phyloP scores from a whole-genome alignment of 306 rosid genomes.

The Trifolium repens region DNA sequence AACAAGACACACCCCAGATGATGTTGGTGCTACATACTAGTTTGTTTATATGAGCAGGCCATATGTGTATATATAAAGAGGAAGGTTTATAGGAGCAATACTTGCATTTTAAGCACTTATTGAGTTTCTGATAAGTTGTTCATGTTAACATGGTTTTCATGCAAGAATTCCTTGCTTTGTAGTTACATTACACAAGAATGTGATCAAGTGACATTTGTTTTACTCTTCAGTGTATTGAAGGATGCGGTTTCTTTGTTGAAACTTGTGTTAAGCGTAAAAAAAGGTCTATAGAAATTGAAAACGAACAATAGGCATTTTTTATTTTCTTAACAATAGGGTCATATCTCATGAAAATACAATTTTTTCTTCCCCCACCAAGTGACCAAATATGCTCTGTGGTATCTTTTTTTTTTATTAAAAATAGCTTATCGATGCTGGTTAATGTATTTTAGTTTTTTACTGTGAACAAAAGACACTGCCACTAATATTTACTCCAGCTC shows the following conservation, averaged over 20 bases:
- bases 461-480: background rate
- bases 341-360: background rate
- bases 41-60: background rate
- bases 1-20: too few species aligned
- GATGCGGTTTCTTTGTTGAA: background rate
- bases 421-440: background rate
- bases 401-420: too few species aligned
- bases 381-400: background rate
- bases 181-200: background rate
- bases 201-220: background rate
- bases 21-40: background rate
- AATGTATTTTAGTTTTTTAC: background rate
- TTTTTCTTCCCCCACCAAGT: background rate
- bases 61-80: background rate
- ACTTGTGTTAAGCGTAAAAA: background rate
- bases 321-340: background rate
- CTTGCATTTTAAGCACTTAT: background rate
- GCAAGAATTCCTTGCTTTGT: background rate
- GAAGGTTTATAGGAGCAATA: background rate
- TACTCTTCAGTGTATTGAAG: background rate
- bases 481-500: conserved; percentile 2
- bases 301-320: background rate
- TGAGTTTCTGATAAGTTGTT: background rate
- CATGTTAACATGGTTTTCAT: background rate
- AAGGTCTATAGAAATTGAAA: background rate